Evolutionary conservation across 129 eudicot species (phyloP).

Genomic region (Erigeron canadensis): DNA sequence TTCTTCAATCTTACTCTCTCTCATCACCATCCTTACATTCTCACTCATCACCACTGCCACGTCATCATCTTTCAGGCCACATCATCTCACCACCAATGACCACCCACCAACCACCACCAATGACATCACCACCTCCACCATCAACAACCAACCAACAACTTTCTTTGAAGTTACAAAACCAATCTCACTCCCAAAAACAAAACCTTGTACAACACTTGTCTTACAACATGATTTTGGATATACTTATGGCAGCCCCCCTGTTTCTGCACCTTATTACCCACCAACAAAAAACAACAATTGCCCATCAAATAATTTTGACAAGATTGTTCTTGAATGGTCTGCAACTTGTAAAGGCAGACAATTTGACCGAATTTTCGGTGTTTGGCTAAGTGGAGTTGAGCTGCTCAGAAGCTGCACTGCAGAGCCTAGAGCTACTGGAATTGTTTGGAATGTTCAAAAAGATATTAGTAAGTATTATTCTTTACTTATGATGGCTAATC

Average conservation of each 20-base stretch:
- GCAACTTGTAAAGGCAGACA: slow-evolving; percentile 77
- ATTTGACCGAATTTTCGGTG: slow-evolving; percentile 76
- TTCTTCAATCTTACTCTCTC: slow-evolving; percentile 5
- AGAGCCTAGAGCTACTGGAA: slow-evolving; percentile 66
- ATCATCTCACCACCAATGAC: slow-evolving; percentile 22
- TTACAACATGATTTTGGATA: slow-evolving; percentile 60
- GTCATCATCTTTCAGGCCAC: not conserved
- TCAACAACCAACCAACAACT: slow-evolving; percentile 37
- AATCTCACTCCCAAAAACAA: slow-evolving; percentile 51
- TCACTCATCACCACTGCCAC: slow-evolving; percentile 34
- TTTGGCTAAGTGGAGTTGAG: slow-evolving; percentile 86
- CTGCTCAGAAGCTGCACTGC: slow-evolving; percentile 88
- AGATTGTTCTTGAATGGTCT: slow-evolving; percentile 61
- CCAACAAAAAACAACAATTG: slow-evolving; percentile 36
- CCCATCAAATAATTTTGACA: slow-evolving; percentile 43
- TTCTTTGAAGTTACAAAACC: slow-evolving; percentile 84
- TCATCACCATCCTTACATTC: slow-evolving; percentile 35
- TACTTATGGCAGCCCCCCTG: slow-evolving; percentile 63
- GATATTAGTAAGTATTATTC: slow-evolving; percentile 72
- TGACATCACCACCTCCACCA: slow-evolving; percentile 17
- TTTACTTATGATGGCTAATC: slow-evolving; percentile 44
- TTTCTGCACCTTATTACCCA: slow-evolving; percentile 53
- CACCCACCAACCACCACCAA: slow-evolving; percentile 32
- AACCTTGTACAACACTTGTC: slow-evolving; percentile 51
- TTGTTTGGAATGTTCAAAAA: slow-evolving; percentile 68